phyloP scores from a whole-genome alignment of 2,329 filamentous ascomycete genomes.

The Penicillium sp. region DNA sequence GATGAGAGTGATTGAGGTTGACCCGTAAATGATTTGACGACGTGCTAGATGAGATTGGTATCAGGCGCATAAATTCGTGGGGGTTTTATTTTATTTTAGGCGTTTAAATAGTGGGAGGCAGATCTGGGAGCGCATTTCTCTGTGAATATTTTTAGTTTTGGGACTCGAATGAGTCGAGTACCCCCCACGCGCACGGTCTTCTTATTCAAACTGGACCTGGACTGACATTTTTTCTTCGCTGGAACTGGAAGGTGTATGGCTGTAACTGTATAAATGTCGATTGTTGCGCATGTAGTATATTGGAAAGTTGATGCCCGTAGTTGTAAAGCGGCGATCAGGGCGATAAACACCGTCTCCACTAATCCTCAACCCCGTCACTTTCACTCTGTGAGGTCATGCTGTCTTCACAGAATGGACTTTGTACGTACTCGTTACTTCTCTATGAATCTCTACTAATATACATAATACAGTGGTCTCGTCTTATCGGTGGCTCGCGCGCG shows the following conservation, averaged over 20 bases:
- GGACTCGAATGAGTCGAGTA: not conserved
- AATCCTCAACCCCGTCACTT: slow-evolving; percentile 14
- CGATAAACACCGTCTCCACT: slow-evolving; percentile 23
- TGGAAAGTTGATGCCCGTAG: too few relatives aligned
- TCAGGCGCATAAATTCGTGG: slow-evolving; percentile 20
- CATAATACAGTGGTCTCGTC: slow-evolving; percentile 55
- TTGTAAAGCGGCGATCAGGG: slow-evolving; percentile 14
- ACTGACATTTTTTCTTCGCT: not conserved
- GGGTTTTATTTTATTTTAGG: not conserved
- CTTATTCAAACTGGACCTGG: not conserved
- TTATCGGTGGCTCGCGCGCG: slow-evolving; percentile 56
- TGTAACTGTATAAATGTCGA: not conserved
- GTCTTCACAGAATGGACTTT: slow-evolving; percentile 42
- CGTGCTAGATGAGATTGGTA: slow-evolving; percentile 22
- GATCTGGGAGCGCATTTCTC: slow-evolving; percentile 25
- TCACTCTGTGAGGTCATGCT: slow-evolving; percentile 32
- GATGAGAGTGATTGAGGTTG: slow-evolving; percentile 37
- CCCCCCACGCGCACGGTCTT: not conserved
- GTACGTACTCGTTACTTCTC: slow-evolving; percentile 31
- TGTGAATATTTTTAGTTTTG: slow-evolving; percentile 24
- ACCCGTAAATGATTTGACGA: slow-evolving; percentile 17
- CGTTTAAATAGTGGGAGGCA: slow-evolving; percentile 11
- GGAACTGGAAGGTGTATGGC: not conserved
- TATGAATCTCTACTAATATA: slow-evolving; percentile 8
- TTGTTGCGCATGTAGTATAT: not conserved